phyloP scores from a whole-genome alignment of 192 early-diverging fungal genomes.

The Coemansia furcata region DNA sequence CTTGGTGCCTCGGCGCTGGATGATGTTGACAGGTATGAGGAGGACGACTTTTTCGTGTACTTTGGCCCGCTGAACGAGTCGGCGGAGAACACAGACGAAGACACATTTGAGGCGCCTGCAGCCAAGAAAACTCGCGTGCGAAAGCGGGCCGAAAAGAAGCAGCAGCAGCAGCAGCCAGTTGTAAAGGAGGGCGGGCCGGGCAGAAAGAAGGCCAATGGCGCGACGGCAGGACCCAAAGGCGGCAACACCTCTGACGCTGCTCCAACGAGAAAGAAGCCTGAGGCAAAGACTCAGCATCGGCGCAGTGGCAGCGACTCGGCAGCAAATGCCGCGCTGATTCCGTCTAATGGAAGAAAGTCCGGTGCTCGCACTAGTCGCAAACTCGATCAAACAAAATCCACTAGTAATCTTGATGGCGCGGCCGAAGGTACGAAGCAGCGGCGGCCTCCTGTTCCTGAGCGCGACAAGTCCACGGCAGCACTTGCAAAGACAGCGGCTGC shows the following conservation, averaged over 20 bases:
- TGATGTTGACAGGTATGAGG: slow-evolving; percentile 39
- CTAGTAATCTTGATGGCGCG: slow-evolving; percentile 6
- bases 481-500: background rate
- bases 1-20: slow-evolving; percentile 11
- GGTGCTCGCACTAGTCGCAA: slow-evolving; percentile 51
- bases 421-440: slow-evolving; percentile 6
- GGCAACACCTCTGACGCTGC: slow-evolving; percentile 11
- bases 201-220: slow-evolving; percentile 26
- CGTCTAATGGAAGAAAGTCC: slow-evolving; percentile 44
- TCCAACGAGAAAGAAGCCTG: slow-evolving; percentile 22
- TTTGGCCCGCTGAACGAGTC: slow-evolving; percentile 50
- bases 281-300: slow-evolving; percentile 24
- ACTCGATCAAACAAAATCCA: slow-evolving; percentile 25
- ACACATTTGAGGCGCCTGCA: slow-evolving; percentile 19
- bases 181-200: slow-evolving; percentile 17
- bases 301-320: slow-evolving; percentile 20
- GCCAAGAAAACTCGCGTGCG: slow-evolving; percentile 27
- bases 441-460: slow-evolving; percentile 41
- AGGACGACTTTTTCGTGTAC: slow-evolving; percentile 54
- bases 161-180: slow-evolving; percentile 5
- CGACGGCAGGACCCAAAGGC: slow-evolving; percentile 12
- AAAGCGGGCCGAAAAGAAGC: slow-evolving; percentile 36
- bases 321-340: slow-evolving; percentile 23
- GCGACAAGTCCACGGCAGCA: slow-evolving; percentile 17
- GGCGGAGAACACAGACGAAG: slow-evolving; percentile 13